Evolutionary conservation across 257 asterid genomes (phyloP), one percentile per base, ranked within the genome.

Genomic region (Cynanchum wilfordii): DNA sequence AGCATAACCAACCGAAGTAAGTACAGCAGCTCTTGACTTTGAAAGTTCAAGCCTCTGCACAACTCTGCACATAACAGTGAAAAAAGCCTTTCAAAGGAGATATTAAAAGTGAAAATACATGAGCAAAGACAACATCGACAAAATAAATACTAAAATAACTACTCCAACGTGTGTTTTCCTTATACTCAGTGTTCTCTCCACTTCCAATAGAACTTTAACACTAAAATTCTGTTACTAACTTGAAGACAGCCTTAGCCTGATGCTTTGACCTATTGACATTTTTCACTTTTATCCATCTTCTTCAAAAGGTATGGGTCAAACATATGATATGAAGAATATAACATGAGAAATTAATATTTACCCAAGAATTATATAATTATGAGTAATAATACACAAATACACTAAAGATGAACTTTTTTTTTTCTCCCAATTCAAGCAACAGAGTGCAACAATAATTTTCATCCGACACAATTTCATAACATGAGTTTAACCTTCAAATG

Each of bases 11-110:
- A 93, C 99, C 88, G 97, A 94, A 74, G 98, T 81, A 77, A 94
- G 93, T 59, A 94, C 98, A 70, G 99, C 92, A 81, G 99, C 99
- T 84, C 96, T 89, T 72, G 99, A 94, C 82, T 90, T 94, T 72
- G 96, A 82, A 78, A 94, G 95, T 70, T 94, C 98, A 56, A 94
- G 96, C 76, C 93, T 89, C 82, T 91, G 98, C 80, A 94, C 97
- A 75, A 86, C 83, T 88, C 99, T 93, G 93, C 88, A 82, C 20
- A 52, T 68, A 58, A 70, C 64, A 25, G 54, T 47, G 68, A 17
- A 52, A 17, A 52, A 50, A 19, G 58, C 9, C 52, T 50, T 45
- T 45, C 5, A 38, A 55, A 65, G 13, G 17, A 74, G 30, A 75
- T 10, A 66, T 52, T 25, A 75, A 73, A 29, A 54, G 36, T 29